Evolutionary conservation across 2,329 filamentous ascomycete species (phyloP).

Genomic region (Colletotrichum viniferum): DNA sequence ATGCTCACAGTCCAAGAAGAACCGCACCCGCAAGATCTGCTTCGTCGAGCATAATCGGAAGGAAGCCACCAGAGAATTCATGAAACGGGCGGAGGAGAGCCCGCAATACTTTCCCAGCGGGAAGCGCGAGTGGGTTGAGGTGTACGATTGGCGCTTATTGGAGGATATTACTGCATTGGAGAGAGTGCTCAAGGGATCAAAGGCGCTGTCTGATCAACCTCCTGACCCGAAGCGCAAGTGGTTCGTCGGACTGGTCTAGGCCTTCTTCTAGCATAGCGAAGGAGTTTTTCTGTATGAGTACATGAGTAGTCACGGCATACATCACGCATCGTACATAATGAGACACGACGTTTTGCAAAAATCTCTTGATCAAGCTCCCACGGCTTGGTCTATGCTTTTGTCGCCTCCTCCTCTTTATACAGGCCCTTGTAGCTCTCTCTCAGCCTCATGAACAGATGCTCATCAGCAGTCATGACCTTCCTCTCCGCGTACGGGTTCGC

Average conservation of each 20-base stretch:
- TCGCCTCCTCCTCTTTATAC: slow-evolving; percentile 46
- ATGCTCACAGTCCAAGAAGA: background rate
- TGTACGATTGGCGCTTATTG: slow-evolving; percentile 54
- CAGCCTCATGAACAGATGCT: slow-evolving; percentile 67
- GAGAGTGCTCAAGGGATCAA: slow-evolving; percentile 23
- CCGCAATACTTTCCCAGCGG: slow-evolving; percentile 30
- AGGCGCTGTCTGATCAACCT: background rate
- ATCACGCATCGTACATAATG: background rate
- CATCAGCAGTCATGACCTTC: slow-evolving; percentile 65
- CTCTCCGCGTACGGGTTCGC: slow-evolving; percentile 55
- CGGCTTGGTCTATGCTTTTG: background rate
- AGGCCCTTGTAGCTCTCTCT: slow-evolving; percentile 62
- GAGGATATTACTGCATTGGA: slow-evolving; percentile 45
- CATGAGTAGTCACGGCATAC: background rate
- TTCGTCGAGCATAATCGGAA: slow-evolving; percentile 41
- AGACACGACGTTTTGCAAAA: background rate
- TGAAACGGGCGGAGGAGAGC: slow-evolving; percentile 34
- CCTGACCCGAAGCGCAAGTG: slow-evolving; percentile 47
- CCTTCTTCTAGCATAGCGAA: background rate
- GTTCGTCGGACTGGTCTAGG: slow-evolving; percentile 46
- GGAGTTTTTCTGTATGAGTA: background rate
- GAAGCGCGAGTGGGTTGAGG: slow-evolving; percentile 39
- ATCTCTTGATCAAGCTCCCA: background rate
- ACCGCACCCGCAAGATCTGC: slow-evolving; percentile 15
- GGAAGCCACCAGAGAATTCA: slow-evolving; percentile 35